Conservation (phyloP, 805 yeast genomes). For the Pichia kluyveri region DNA sequence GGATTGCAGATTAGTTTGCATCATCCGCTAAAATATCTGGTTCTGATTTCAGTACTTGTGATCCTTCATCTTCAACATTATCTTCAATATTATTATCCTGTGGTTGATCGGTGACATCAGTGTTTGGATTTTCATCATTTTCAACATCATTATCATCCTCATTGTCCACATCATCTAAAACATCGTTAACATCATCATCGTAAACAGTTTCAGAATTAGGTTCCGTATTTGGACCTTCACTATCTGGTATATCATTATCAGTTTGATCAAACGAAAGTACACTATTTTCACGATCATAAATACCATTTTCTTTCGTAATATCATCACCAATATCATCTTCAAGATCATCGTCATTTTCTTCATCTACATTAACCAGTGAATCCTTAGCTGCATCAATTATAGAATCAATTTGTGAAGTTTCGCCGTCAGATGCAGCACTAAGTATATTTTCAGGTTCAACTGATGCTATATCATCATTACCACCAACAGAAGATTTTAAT, state of each 20-base stretch:
- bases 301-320: background rate
- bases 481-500: background rate
- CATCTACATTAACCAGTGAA: background rate
- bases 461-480: background rate
- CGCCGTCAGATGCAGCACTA: background rate
- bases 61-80: background rate
- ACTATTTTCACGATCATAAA: slow-evolving; percentile 1
- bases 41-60: background rate
- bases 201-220: slow-evolving; percentile 2
- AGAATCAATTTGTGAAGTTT: slow-evolving; percentile 1
- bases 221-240: slow-evolving; percentile 2
- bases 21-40: background rate
- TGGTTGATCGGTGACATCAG: background rate
- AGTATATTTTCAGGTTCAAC: slow-evolving; percentile 3
- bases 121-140: slow-evolving; percentile 1
- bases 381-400: background rate
- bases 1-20: background rate
- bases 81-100: background rate
- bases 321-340: slow-evolving; percentile 4
- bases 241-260: slow-evolving; percentile 7
- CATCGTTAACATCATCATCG: slow-evolving; percentile 3
- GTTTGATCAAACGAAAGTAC: slow-evolving; percentile 8
- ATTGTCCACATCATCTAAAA: slow-evolving; percentile 4
- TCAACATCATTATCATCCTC: slow-evolving; percentile 5
- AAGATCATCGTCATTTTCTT: background rate